phyloP scores from a whole-genome alignment of 495 filamentous ascomycete species.

The Beverwykella pulmonaria region DNA sequence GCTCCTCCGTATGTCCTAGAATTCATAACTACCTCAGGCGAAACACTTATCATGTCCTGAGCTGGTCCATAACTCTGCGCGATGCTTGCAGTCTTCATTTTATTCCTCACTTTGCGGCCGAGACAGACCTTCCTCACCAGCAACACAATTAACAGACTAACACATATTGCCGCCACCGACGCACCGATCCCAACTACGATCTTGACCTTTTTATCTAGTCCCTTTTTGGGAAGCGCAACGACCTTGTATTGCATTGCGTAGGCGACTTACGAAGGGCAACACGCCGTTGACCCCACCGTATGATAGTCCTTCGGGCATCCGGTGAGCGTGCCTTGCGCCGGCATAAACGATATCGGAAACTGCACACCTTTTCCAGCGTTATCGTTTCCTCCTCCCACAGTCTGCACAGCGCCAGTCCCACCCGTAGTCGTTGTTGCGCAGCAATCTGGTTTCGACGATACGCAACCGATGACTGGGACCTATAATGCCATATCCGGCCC shows the following conservation, averaged over 20 bases:
- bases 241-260: slow-evolving; percentile 24
- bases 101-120: not conserved
- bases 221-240: not conserved
- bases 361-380: not conserved
- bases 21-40: not conserved
- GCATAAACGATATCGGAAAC: slow-evolving; percentile 14
- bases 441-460: slow-evolving; percentile 19
- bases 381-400: not conserved
- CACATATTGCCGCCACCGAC: not conserved
- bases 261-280: slow-evolving; percentile 28
- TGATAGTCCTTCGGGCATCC: slow-evolving; percentile 27
- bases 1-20: slow-evolving; percentile 9
- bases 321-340: slow-evolving; percentile 10
- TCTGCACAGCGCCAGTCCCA: not conserved
- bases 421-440: slow-evolving; percentile 8
- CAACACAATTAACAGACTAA: slow-evolving; percentile 7
- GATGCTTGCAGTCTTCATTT: not conserved
- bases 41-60: slow-evolving; percentile 13
- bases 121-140: slow-evolving; percentile 9
- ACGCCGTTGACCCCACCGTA: slow-evolving; percentile 23
- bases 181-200: slow-evolving; percentile 20
- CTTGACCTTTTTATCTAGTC: slow-evolving; percentile 10
- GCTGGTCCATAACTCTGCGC: slow-evolving; percentile 1
- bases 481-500: slow-evolving; percentile 18
- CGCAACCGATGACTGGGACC: slow-evolving; percentile 25